A percentile compares a stretch with the other conserved stretches of the same genome.
These are phyloP conservation scores for Gracilariopsis chorda DNA, from an alignment of 23 red algal species.

Conservation along the genomic window DNA sequence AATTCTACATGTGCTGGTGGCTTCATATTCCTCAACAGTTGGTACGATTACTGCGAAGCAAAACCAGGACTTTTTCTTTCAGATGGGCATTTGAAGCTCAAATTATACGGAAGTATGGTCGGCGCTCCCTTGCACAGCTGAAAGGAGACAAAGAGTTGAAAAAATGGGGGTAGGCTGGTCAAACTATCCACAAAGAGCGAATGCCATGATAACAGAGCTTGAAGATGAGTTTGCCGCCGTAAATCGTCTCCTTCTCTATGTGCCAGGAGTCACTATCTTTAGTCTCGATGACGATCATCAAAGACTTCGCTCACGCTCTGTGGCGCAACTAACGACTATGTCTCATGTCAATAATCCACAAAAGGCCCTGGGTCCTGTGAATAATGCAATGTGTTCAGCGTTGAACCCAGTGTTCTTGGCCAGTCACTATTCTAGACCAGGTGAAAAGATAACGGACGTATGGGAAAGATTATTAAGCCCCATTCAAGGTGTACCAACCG, in stretches of 20 bases:
- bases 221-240: conserved; percentile 14
- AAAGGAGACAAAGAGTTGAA: background rate
- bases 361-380: background rate
- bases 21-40: background rate
- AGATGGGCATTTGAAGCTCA: background rate
- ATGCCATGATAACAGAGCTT: background rate
- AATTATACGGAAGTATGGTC: background rate
- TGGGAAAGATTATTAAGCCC: background rate
- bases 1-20: background rate
- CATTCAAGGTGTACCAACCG: conserved; percentile 8
- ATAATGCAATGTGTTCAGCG: background rate
- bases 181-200: background rate
- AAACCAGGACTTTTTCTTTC: background rate
- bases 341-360: background rate
- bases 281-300: conserved; percentile 6
- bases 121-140: background rate
- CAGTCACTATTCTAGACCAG: background rate
- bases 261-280: background rate
- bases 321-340: background rate
- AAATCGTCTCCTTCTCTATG: background rate
- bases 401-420: background rate
- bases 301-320: background rate
- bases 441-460: background rate
- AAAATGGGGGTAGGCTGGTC: background rate
- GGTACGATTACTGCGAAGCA: background rate